These are phyloP conservation scores for Blumeriella jaapii DNA, from an alignment of 2,329 filamentous ascomycete genomes.

Conservation along the genomic window DNA sequence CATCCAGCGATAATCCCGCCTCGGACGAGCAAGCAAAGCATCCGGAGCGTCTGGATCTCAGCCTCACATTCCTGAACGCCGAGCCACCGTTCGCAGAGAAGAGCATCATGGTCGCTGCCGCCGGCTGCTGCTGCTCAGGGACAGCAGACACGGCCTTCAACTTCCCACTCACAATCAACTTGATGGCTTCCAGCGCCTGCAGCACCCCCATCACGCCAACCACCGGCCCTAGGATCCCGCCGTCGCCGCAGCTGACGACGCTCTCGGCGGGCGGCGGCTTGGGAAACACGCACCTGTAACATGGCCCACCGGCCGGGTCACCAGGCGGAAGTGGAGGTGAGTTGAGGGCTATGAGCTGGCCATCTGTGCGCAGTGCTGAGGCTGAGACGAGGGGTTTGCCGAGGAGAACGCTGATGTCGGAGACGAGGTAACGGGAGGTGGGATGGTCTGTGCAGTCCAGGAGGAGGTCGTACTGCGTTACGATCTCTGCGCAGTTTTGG, in stretches of 20 bases:
- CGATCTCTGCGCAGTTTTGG: slow-evolving; percentile 53
- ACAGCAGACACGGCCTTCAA: slow-evolving; percentile 4
- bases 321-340: slow-evolving; percentile 56
- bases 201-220: slow-evolving; percentile 89
- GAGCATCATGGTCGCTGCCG: slow-evolving; percentile 28
- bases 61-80: slow-evolving; percentile 62
- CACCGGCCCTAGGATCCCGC: slow-evolving; percentile 82
- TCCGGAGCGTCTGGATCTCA: slow-evolving; percentile 55
- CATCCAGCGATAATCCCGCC: slow-evolving; percentile 50
- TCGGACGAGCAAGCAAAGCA: slow-evolving; percentile 67
- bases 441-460: slow-evolving; percentile 95
- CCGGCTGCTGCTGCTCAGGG: slow-evolving; percentile 10
- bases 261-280: slow-evolving; percentile 73
- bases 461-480: slow-evolving; percentile 66
- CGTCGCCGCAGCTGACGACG: slow-evolving; percentile 81
- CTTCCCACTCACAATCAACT: slow-evolving; percentile 48
- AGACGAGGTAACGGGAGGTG: slow-evolving; percentile 82
- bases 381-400: slow-evolving; percentile 76
- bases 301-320: slow-evolving; percentile 56
- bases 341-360: slow-evolving; percentile 83
- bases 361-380: slow-evolving; percentile 78
- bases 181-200: slow-evolving; percentile 82
- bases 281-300: slow-evolving; percentile 89
- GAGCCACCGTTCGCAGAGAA: slow-evolving; percentile 42
- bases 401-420: slow-evolving; percentile 74